Conservation (phyloP, 176 grass and related monocot species). For the Oryza brachyantha region DNA sequence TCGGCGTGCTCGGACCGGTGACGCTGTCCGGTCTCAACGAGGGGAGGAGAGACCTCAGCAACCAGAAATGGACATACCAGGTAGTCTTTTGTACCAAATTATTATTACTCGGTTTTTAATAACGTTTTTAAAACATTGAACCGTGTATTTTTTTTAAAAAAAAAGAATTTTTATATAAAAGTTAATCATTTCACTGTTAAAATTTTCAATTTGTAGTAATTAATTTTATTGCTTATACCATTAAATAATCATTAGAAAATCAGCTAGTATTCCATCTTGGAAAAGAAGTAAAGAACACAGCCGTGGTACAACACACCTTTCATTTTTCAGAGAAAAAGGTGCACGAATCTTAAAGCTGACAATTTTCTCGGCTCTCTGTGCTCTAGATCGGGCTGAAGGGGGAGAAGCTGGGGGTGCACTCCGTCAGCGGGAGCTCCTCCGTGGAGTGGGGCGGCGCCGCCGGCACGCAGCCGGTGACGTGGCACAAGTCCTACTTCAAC, state of each 20-base stretch:
- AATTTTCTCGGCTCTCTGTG: not conserved
- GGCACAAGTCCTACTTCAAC: constrained; percentile 94
- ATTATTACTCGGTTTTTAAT: too few species aligned
- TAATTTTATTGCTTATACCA: too few species aligned
- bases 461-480: constrained; percentile 64
- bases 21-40: constrained; percentile 74
- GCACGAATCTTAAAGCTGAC: not conserved
- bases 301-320: too few species aligned
- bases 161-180: too few species aligned
- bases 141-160: too few species aligned
- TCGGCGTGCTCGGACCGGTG: constrained; percentile 87
- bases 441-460: constrained; percentile 65
- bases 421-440: constrained; percentile 62
- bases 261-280: too few species aligned
- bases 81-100: too few species aligned
- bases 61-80: constrained; percentile 92
- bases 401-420: constrained; percentile 58
- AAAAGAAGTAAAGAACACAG: too few species aligned
- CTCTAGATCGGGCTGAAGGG: constrained; percentile 68
- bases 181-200: too few species aligned
- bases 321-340: not conserved
- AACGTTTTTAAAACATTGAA: too few species aligned
- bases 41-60: constrained; percentile 73
- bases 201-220: too few species aligned
- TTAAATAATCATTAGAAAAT: too few species aligned